phyloP scores from a whole-genome alignment of 805 yeast species.

The Candida namnaoensis region DNA sequence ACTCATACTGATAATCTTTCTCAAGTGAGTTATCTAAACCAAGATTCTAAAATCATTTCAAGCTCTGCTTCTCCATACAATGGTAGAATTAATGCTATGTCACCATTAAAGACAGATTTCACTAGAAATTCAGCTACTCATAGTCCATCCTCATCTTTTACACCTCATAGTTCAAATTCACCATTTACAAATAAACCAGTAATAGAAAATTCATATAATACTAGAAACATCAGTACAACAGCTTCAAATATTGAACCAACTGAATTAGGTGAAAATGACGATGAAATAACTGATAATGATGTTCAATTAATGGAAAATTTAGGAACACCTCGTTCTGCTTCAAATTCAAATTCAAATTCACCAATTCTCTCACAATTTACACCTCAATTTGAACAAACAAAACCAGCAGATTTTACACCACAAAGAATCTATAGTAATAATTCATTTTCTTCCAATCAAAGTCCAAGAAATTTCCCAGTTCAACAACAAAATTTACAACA shows the following conservation, averaged over 20 bases:
- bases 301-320: neutral
- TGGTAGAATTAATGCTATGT: neutral
- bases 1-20: neutral
- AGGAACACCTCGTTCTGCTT: neutral
- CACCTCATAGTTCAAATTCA: no score
- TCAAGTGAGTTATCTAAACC: neutral
- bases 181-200: no score
- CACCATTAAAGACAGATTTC: neutral
- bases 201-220: no score
- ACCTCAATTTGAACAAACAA: neutral
- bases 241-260: no score
- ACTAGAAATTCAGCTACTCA: neutral
- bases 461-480: neutral
- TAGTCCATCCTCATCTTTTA: neutral
- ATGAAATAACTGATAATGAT: neutral
- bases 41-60: neutral
- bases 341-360: neutral
- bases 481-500: neutral
- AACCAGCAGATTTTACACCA: neutral
- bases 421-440: neutral
- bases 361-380: neutral
- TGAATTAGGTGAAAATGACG: neutral
- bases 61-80: constrained; percentile 1
- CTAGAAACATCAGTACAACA: no score
- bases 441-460: neutral